Base-by-base conservation (phyloP, 2,329 filamentous ascomycete genomes). In the Cercospora zeina region DNA sequence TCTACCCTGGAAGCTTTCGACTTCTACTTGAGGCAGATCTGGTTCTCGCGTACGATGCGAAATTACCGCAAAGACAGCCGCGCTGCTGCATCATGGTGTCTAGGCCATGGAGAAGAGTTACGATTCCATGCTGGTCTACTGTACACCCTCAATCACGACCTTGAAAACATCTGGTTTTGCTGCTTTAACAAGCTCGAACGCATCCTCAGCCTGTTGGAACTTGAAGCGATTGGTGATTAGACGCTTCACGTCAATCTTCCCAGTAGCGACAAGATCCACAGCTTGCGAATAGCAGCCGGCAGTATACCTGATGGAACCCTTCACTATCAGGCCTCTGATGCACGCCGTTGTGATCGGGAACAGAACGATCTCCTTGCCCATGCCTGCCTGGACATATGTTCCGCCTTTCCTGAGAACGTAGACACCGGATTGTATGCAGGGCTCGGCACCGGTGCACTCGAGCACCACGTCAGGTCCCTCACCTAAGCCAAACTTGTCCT, bases 261-360 rank as follows among this genome's bases (percentile, higher is more conserved):
- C 79, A n/a, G 73, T 77, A 0, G 79, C 76, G n/a, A 85, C 75
- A 6, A 85, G 71, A 42, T 81, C 74, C 0, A 85, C 73, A 0
- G 82, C 82, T 4, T 75, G 67, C 0, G 80, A 77, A 68, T 83
- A 85, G 64, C 78, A 80, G 0, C 82, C 82, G 0, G 77, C 73
- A 3, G 75, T 77, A 62, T 85, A 85, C 2, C 82, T 75, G 56
- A 85, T 82, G 0, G 78, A 81, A 1, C 82, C 83, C 57, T 80
- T 78, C 63, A 84, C 74, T 2, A 71, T 79, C 51, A 84, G 68
- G 0, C 75, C 82, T 4, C 78, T 75, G 61, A 80, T 81, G 62
- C 80, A 83, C 1, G 78, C 77, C 0, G 77, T 77, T 0, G 78
- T 80, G 60, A 84, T 83, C 0, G 82, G 82, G 58, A 84, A 83